Conservation (phyloP, 805 yeast genomes). For the Nakazawaea ambrosiae region DNA sequence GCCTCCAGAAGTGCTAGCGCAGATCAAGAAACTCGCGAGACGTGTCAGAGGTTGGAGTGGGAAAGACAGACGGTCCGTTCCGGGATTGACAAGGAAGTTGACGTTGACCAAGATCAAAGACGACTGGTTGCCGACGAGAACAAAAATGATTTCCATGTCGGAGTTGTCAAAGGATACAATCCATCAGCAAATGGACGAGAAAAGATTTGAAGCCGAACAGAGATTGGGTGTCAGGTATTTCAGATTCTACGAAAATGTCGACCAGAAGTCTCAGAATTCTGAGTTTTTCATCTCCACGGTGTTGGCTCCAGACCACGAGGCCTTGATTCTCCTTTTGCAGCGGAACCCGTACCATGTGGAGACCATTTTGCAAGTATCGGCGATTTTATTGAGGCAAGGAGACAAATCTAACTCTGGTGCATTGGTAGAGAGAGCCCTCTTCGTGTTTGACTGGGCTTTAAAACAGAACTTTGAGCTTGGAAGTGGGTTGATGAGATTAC, state of each 20-base stretch:
- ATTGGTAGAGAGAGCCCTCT: slow-evolving; percentile 66
- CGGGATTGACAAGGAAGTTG: slow-evolving; percentile 66
- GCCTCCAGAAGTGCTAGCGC: slow-evolving; percentile 61
- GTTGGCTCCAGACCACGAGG: slow-evolving; percentile 73
- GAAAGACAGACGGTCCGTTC: slow-evolving; percentile 61
- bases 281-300: slow-evolving; percentile 59
- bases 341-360: slow-evolving; percentile 69
- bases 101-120: slow-evolving; percentile 66
- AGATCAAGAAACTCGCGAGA: slow-evolving; percentile 49
- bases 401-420: slow-evolving; percentile 69
- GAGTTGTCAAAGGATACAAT: slow-evolving; percentile 47
- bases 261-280: slow-evolving; percentile 31
- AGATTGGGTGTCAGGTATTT: slow-evolving; percentile 49
- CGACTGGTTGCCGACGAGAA: slow-evolving; percentile 70
- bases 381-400: slow-evolving; percentile 70
- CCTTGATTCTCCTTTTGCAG: slow-evolving; percentile 51
- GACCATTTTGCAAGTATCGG: slow-evolving; percentile 72
- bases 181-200: slow-evolving; percentile 24
- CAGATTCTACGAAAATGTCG: slow-evolving; percentile 34
- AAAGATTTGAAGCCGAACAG: slow-evolving; percentile 30
- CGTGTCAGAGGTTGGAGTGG: slow-evolving; percentile 84
- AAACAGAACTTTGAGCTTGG: slow-evolving; percentile 52
- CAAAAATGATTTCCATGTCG: slow-evolving; percentile 56
- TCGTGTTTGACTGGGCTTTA: slow-evolving; percentile 72
- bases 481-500: slow-evolving; percentile 56